Evolutionary conservation across 306 rosid species (phyloP).

Genomic region (Quercus variabilis): DNA sequence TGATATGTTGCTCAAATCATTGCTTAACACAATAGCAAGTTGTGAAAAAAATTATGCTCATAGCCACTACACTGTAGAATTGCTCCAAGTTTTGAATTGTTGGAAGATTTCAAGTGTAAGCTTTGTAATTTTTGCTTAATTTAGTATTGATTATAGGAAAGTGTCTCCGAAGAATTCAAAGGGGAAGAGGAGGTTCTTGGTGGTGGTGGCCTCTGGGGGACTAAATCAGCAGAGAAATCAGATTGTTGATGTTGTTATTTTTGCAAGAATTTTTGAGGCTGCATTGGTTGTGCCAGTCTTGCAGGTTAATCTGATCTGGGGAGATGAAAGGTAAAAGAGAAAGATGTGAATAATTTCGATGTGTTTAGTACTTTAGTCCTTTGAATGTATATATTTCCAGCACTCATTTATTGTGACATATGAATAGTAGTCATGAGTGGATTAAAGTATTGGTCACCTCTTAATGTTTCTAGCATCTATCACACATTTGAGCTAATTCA

Average conservation of each 20-base stretch:
- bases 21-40: too few species aligned
- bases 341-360: not conserved
- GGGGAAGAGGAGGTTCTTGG: slow-evolving; percentile 43
- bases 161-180: slow-evolving; percentile 23
- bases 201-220: slow-evolving; percentile 59
- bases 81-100: too few species aligned
- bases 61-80: too few species aligned
- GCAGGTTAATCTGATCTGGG: slow-evolving; percentile 54
- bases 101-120: too few species aligned
- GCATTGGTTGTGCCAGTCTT: slow-evolving; percentile 48
- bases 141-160: slow-evolving; percentile 39
- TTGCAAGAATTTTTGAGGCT: slow-evolving; percentile 53
- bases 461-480: too few species aligned
- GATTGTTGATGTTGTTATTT: slow-evolving; percentile 54
- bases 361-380: not conserved
- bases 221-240: slow-evolving; percentile 61
- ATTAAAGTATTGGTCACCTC: too few species aligned
- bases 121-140: not conserved
- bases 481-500: too few species aligned
- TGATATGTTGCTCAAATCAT: too few species aligned
- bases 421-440: too few species aligned
- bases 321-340: slow-evolving; percentile 42
- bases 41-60: too few species aligned
- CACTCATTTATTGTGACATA: not conserved
- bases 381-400: not conserved